Evolutionary conservation across 352 stramenopile genomes (phyloP).

Genomic region (Globisporangium cystogenes): DNA sequence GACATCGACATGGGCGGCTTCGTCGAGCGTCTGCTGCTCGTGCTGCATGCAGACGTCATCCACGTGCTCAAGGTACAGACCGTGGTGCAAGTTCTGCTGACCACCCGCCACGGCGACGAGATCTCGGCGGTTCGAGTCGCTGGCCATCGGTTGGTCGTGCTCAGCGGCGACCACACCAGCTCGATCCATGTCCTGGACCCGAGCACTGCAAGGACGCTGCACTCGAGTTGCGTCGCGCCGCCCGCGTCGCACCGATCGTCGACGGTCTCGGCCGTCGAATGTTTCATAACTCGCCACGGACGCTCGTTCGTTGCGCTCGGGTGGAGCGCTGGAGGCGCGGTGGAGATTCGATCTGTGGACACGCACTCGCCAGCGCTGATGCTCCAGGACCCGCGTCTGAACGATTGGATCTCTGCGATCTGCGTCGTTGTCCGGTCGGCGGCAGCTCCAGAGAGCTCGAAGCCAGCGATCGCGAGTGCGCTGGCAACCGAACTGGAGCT

Average conservation of each 20-base stretch:
- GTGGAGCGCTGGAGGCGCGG: slow-evolving; percentile 42
- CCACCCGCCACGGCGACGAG: slow-evolving; percentile 12
- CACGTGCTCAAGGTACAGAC: slow-evolving; percentile 67
- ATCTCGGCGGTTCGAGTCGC: slow-evolving; percentile 16
- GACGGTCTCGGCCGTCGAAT: slow-evolving; percentile 18
- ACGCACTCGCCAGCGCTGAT: slow-evolving; percentile 18
- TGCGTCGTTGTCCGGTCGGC: slow-evolving; percentile 1
- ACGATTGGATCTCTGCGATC: slow-evolving; percentile 33
- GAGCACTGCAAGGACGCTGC: not conserved
- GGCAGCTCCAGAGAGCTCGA: not conserved
- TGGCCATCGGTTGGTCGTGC: slow-evolving; percentile 7
- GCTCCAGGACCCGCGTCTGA: slow-evolving; percentile 42
- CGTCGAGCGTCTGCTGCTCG: slow-evolving; percentile 42
- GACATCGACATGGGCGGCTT: slow-evolving; percentile 43
- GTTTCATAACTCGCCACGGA: not conserved
- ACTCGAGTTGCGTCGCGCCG: not conserved
- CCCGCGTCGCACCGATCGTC: slow-evolving; percentile 3
- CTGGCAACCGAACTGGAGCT: not conserved
- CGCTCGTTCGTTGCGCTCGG: slow-evolving; percentile 28
- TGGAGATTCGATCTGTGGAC: slow-evolving; percentile 28
- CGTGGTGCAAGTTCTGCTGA: slow-evolving; percentile 26
- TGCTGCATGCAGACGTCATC: slow-evolving; percentile 44
- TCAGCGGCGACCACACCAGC: slow-evolving; percentile 7
- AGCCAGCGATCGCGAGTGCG: not conserved
- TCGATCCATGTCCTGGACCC: slow-evolving; percentile 5